A percentile compares a stretch with the other conserved stretches of the same genome.
phyloP scores from a whole-genome alignment of 306 rosid genomes.

The Pyrus bretschneideri region DNA sequence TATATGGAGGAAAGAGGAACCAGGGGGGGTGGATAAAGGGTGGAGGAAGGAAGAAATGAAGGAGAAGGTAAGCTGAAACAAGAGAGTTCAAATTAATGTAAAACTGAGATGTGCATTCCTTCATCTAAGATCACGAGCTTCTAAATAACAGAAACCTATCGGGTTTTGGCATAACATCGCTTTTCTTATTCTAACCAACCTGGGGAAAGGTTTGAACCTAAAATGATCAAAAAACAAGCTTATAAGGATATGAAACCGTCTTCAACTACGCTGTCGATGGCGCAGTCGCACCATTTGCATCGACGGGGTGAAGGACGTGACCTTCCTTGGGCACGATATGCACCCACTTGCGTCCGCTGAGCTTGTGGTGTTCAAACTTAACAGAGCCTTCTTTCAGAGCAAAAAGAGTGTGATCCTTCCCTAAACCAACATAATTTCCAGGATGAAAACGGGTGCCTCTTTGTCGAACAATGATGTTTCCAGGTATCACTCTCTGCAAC shows the following conservation, averaged over 20 bases:
- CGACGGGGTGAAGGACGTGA: conserved; percentile 76
- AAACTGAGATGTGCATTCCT: not conserved
- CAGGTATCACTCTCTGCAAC: conserved; percentile 71
- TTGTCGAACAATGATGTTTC: conserved; percentile 82
- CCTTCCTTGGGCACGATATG: conserved; percentile 80
- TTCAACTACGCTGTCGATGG: not conserved
- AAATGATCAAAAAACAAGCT: not conserved
- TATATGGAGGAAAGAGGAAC: no score
- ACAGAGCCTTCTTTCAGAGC: conserved; percentile 82
- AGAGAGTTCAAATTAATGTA: not conserved
- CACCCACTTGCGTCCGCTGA: conserved; percentile 80
- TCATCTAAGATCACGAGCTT: not conserved
- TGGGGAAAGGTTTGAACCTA: not conserved
- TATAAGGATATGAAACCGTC: conserved; percentile 19
- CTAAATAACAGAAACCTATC: not conserved
- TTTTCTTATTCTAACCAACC: not conserved
- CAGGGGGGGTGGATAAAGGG: no score
- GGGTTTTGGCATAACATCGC: not conserved
- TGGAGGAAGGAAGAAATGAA: no score
- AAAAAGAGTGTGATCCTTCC: conserved; percentile 77
- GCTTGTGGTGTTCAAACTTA: conserved; percentile 70
- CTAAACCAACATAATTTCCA: conserved; percentile 81
- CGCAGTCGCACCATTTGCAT: conserved; percentile 26
- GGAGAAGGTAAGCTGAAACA: not conserved
- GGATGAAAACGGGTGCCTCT: conserved; percentile 93